phyloP scores from a whole-genome alignment of 306 rosid species.

The Purshia tridentata region DNA sequence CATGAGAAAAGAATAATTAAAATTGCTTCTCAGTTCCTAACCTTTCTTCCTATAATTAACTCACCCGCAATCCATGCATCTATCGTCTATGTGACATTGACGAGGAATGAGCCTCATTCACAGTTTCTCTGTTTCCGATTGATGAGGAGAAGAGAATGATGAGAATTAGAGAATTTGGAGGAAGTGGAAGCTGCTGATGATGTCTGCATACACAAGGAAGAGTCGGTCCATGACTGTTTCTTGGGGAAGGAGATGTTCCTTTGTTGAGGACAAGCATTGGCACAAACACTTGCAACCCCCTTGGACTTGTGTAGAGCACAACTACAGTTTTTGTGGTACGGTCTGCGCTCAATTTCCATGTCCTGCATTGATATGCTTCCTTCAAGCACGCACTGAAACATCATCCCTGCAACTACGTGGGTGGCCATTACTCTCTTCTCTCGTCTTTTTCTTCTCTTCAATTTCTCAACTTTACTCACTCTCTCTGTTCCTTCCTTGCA shows the following conservation, averaged over 20 bases:
- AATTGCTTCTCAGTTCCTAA: conserved; percentile 7
- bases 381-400: conserved; percentile 49
- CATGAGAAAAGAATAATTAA: not conserved
- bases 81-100: not conserved
- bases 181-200: not conserved
- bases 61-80: not conserved
- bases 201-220: not conserved
- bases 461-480: no score
- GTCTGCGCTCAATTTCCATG: conserved; percentile 53
- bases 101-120: not conserved
- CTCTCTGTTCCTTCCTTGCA: not conserved
- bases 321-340: conserved; percentile 51
- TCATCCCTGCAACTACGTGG: conserved; percentile 34
- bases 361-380: conserved; percentile 55
- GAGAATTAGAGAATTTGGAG: not conserved
- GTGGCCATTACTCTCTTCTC: conserved; percentile 33
- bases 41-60: not conserved
- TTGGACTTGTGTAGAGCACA: conserved; percentile 29
- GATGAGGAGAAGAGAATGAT: not conserved
- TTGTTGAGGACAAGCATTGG: not conserved
- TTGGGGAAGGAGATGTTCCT: conserved; percentile 34
- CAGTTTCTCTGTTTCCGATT: not conserved
- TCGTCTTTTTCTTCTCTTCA: no score
- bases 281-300: not conserved
- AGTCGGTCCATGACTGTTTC: conserved; percentile 7